phyloP scores from a whole-genome alignment of 345 rosid species.

The Toxicodendron radicans region DNA sequence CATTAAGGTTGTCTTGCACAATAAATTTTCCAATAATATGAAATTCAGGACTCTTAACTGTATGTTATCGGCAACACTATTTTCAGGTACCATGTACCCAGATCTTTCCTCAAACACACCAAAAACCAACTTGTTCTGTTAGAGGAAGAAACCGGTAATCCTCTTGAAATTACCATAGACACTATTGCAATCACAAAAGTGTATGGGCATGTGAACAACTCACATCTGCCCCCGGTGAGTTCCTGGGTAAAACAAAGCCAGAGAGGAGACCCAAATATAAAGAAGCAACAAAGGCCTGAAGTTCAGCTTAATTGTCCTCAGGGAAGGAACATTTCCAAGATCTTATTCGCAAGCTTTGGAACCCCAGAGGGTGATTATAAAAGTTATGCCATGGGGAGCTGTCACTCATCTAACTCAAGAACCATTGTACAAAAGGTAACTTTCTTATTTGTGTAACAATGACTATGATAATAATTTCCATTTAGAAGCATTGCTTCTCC shows the following conservation, averaged over 20 bases:
- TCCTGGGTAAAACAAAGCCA: conserved; percentile 11
- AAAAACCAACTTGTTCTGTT: conserved; percentile 48
- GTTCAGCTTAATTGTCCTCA: conserved; percentile 26
- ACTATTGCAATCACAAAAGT: conserved; percentile 31
- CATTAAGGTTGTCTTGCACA: neutral
- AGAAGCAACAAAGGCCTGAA: conserved; percentile 18
- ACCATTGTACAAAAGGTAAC: conserved; percentile 20
- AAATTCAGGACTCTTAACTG: neutral
- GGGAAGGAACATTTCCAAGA: conserved; percentile 27
- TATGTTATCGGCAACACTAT: neutral
- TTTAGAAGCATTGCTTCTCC: neutral
- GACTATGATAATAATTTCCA: neutral
- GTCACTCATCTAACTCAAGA: conserved; percentile 15
- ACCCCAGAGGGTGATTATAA: conserved; percentile 27
- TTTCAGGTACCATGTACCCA: conserved; percentile 55
- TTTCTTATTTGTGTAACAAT: neutral
- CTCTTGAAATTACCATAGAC: conserved; percentile 43
- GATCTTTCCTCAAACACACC: conserved; percentile 40
- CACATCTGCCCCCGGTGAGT: conserved; percentile 24
- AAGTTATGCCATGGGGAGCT: conserved; percentile 25
- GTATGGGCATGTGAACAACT: conserved; percentile 28
- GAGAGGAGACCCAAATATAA: neutral
- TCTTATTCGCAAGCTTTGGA: conserved; percentile 35
- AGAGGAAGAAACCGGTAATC: conserved; percentile 60
- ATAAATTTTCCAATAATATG: neutral